phyloP scores from a whole-genome alignment of 306 rosid species.

The Quercus variabilis region DNA sequence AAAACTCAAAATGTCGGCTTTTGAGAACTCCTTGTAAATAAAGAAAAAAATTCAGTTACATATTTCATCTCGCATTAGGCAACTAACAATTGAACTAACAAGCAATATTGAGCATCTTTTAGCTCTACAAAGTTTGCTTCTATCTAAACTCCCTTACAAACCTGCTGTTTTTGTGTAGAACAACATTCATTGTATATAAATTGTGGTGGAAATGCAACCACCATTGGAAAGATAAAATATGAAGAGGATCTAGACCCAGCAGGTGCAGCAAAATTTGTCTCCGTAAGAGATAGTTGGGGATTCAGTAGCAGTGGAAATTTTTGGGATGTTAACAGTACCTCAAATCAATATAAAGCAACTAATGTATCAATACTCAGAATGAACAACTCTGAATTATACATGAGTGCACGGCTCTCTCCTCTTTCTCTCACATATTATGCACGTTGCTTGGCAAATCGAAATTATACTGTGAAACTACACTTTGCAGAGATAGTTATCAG shows the following conservation, averaged over 20 bases:
- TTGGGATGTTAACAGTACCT: constrained; percentile 28
- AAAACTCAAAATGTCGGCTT: neutral
- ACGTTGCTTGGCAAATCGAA: constrained; percentile 66
- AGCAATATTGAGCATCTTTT: neutral
- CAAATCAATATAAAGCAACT: constrained; percentile 21
- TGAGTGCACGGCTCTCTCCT: constrained; percentile 47
- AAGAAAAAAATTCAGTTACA: neutral
- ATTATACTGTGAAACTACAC: constrained; percentile 50
- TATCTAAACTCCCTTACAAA: neutral
- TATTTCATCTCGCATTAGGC: no score
- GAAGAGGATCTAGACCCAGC: constrained; percentile 40
- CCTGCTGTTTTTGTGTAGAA: constrained; percentile 1
- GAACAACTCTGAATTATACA: constrained; percentile 36
- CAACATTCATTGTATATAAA: constrained; percentile 41
- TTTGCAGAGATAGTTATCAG: constrained; percentile 55
- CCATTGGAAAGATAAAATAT: constrained; percentile 30
- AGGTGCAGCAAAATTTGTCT: constrained; percentile 43
- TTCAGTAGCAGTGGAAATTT: constrained; percentile 55
- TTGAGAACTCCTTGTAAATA: neutral
- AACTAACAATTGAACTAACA: neutral
- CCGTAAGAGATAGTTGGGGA: constrained; percentile 36
- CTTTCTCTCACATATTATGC: constrained; percentile 52
- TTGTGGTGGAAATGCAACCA: constrained; percentile 56
- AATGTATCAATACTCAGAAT: constrained; percentile 21
- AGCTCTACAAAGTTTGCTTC: neutral